Evolutionary conservation across 2,329 filamentous ascomycete genomes (phyloP).

Genomic region (Fusarium foetens): DNA sequence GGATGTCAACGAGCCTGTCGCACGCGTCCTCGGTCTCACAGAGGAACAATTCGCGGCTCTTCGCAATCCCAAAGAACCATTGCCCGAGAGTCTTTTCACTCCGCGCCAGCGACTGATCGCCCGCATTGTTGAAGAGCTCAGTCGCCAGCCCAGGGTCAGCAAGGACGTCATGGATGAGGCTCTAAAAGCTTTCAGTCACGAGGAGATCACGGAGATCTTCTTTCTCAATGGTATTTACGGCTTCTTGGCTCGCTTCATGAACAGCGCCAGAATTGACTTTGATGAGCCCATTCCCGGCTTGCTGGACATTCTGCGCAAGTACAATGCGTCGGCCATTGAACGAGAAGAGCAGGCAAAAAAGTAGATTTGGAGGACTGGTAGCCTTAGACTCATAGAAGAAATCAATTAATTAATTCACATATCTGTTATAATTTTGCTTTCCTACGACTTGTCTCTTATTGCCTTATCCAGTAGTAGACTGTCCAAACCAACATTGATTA

Average conservation of each 20-base stretch:
- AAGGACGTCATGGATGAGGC: neutral
- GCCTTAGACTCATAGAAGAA: fast-evolving
- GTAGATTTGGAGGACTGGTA: neutral
- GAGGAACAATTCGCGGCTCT: slow-evolving; percentile 6
- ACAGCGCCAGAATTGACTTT: slow-evolving; percentile 12
- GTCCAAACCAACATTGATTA: too few relatives aligned
- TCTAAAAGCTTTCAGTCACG: neutral
- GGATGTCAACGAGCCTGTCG: slow-evolving; percentile 20
- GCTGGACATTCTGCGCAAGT: neutral
- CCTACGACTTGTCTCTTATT: fast-evolving
- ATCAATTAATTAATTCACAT: fast-evolving
- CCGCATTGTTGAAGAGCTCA: neutral
- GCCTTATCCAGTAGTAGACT: too few relatives aligned
- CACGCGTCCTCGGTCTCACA: slow-evolving; percentile 1
- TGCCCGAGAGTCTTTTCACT: slow-evolving; percentile 3
- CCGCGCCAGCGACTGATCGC: slow-evolving; percentile 4
- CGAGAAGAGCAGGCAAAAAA: neutral
- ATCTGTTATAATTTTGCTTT: fast-evolving
- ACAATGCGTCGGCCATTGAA: neutral
- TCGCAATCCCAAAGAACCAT: neutral
- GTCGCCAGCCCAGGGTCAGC: neutral
- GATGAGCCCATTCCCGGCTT: slow-evolving; percentile 15
- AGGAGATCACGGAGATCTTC: slow-evolving; percentile 11
- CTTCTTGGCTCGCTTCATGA: slow-evolving; percentile 13
- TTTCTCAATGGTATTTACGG: slow-evolving; percentile 4